Base-by-base conservation (phyloP, 441 rosid species). In the Heliophila coronopifolia region DNA sequence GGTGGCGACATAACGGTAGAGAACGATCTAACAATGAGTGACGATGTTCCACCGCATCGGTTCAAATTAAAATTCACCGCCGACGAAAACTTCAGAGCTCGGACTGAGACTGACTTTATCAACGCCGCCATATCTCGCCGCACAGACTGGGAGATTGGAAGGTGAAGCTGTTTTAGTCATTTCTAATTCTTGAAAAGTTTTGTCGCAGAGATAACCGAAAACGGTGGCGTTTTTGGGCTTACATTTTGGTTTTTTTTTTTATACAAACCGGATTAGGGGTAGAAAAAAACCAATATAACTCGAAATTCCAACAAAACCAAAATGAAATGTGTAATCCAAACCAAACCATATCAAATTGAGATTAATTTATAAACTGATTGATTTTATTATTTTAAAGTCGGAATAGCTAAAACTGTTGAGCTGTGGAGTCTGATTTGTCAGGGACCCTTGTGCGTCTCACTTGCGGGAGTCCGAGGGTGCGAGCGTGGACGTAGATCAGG, bases 1-100 rank as follows among this genome's bases (percentile, higher is more conserved):
- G 94, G 88, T 66, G 96, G 95, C 5, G 94, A 86, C 76, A 75
- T 68, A 44, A 72, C 33, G 6, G 77, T 71, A 1, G 95, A 74
- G 66, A 77, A 77, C n/a, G 85, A 59, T 60, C 80, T 67, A 0
- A 69, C 15, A n/a, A 7, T 1, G 13, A 11, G 4, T 35, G 6
- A 2, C 20, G 25, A 4, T 16, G 14, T 3, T 54, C 17, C 2
- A 3, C 24, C 3, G 23, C 35, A 17, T 48, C 32, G 23, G 11
- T 12, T 55, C 0, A 6, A n/a, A 0, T 0, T 7, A 40, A 27
- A 15, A 10, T 11, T 44, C 11, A 9, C 26, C 43, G 49, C 7
- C 45, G 57, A 7, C 3, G 61, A 54, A 7, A 47, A 19, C 13
- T 32, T 63, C 2, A 46, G 26, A 44, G 56, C 57, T 63, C 57